phyloP scores from a whole-genome alignment of 164 flowering plant genomes.

The Vitis labrusca region DNA sequence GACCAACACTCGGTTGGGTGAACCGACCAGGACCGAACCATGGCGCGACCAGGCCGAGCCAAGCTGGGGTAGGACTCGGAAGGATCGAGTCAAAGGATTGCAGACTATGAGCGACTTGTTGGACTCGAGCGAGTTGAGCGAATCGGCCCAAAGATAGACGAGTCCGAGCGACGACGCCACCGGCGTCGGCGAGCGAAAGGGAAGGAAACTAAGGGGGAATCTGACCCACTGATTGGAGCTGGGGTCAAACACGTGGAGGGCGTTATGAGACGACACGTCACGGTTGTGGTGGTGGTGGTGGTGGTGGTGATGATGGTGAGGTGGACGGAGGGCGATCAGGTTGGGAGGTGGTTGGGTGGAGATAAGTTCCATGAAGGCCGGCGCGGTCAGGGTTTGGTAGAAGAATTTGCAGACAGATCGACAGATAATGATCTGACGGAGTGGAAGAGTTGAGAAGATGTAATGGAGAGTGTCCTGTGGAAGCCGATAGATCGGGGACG shows the following conservation, averaged over 20 bases:
- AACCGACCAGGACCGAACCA: slow-evolving; percentile 71
- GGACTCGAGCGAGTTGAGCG: slow-evolving; percentile 25
- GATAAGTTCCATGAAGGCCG: slow-evolving; percentile 46
- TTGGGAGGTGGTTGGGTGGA: slow-evolving; percentile 39
- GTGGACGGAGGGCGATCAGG: slow-evolving; percentile 61
- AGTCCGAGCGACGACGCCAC: slow-evolving; percentile 45
- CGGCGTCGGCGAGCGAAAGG: slow-evolving; percentile 41
- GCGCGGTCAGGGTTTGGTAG: slow-evolving; percentile 53
- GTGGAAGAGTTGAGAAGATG: slow-evolving; percentile 72
- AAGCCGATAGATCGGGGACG: slow-evolving; percentile 46
- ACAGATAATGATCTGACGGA: slow-evolving; percentile 66
- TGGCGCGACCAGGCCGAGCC: slow-evolving; percentile 99
- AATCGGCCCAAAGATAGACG: slow-evolving; percentile 70
- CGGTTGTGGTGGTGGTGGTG: slow-evolving; percentile 18
- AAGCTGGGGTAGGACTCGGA: slow-evolving; percentile 62
- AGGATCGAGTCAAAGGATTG: slow-evolving; percentile 70
- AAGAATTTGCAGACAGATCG: slow-evolving; percentile 66
- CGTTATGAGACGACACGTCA: slow-evolving; percentile 18
- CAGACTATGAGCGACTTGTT: slow-evolving; percentile 60
- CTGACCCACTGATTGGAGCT: slow-evolving; percentile 44
- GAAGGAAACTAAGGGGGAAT: slow-evolving; percentile 63
- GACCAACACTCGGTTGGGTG: slow-evolving; percentile 55
- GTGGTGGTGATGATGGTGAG: slow-evolving; percentile 46
- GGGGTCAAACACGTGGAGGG: slow-evolving; percentile 62
- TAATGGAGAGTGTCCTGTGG: slow-evolving; percentile 74